phyloP scores from a whole-genome alignment of 2,329 filamentous ascomycete species.

The Cucurbitaria berberidis region DNA sequence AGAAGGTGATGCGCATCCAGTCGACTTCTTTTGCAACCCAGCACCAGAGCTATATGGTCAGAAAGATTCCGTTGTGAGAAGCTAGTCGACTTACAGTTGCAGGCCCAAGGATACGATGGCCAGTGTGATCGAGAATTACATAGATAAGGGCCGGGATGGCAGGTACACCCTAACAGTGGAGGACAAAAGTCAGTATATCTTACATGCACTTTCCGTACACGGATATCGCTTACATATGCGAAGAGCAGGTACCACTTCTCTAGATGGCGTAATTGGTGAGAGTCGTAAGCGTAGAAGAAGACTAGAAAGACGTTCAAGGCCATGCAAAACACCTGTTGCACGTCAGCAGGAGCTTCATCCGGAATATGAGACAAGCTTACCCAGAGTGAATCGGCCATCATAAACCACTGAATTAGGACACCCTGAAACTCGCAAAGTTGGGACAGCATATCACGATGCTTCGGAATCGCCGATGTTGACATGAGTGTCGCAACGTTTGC shows the following conservation, averaged over 20 bases:
- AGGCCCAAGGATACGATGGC: slow-evolving; percentile 70
- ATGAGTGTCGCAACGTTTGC: slow-evolving; percentile 79
- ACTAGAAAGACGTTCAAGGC: slow-evolving; percentile 83
- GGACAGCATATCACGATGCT: slow-evolving; percentile 43
- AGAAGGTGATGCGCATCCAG: slow-evolving; percentile 73
- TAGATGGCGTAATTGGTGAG: slow-evolving; percentile 66
- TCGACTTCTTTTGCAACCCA: slow-evolving; percentile 75
- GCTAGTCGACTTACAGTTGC: slow-evolving; percentile 60
- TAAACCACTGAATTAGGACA: slow-evolving; percentile 80
- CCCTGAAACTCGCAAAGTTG: slow-evolving; percentile 77
- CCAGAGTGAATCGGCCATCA: slow-evolving; percentile 24
- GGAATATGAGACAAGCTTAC: slow-evolving; percentile 82
- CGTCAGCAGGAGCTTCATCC: slow-evolving; percentile 69
- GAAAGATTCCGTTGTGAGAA: not conserved
- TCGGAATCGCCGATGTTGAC: slow-evolving; percentile 64
- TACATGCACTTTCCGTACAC: too few relatives aligned
- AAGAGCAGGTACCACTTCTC: slow-evolving; percentile 72
- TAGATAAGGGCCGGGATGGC: slow-evolving; percentile 71
- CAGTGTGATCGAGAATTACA: slow-evolving; percentile 65
- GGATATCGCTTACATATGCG: slow-evolving; percentile 78
- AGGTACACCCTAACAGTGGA: too few relatives aligned
- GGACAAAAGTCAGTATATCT: too few relatives aligned
- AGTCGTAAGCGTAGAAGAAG: slow-evolving; percentile 76
- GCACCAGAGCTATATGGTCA: slow-evolving; percentile 70
- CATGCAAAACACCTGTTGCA: slow-evolving; percentile 70